phyloP scores from a whole-genome alignment of 176 grass and related monocot species.

The Themeda triandra region DNA sequence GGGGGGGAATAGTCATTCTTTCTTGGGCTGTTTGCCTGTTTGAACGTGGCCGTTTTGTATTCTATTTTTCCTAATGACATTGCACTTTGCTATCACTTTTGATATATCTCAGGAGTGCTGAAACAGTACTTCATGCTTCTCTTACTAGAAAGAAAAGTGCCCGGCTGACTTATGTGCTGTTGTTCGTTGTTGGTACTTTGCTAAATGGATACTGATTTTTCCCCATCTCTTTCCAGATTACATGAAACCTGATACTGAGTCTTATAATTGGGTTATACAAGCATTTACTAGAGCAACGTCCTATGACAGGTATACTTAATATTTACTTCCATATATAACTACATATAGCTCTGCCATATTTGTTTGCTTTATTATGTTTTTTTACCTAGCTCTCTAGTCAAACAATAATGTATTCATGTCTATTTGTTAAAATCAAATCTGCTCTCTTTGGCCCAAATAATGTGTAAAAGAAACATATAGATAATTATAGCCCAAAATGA shows the following conservation, averaged over 20 bases:
- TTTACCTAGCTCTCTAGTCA: slow-evolving; percentile 5
- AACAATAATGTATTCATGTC: slow-evolving; percentile 15
- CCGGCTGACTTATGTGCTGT: slow-evolving; percentile 13
- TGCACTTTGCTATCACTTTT: neutral
- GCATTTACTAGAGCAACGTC: slow-evolving; percentile 90
- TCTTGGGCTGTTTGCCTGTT: neutral
- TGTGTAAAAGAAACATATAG: slow-evolving; percentile 28
- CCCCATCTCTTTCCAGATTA: slow-evolving; percentile 51
- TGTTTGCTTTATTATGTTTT: slow-evolving; percentile 18
- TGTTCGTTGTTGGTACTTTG: slow-evolving; percentile 13
- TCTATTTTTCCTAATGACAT: neutral
- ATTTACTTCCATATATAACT: slow-evolving; percentile 1
- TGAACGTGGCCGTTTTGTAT: neutral
- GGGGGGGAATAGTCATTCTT: neutral
- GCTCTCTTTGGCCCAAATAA: neutral
- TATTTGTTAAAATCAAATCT: slow-evolving; percentile 3
- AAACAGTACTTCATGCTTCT: slow-evolving; percentile 1
- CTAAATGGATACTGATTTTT: slow-evolving; percentile 17
- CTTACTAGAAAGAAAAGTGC: neutral
- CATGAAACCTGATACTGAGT: slow-evolving; percentile 95
- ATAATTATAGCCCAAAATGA: slow-evolving; percentile 10
- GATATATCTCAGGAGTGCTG: neutral
- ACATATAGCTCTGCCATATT: neutral
- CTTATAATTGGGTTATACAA: slow-evolving; percentile 96
- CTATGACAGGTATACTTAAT: slow-evolving; percentile 75